Percentiles rank a stretch among this genome's conserved stretches.
These are phyloP conservation scores for Diaporthe helianthi DNA, from an alignment of 2,329 filamentous ascomycete species.

Conservation along the genomic window DNA sequence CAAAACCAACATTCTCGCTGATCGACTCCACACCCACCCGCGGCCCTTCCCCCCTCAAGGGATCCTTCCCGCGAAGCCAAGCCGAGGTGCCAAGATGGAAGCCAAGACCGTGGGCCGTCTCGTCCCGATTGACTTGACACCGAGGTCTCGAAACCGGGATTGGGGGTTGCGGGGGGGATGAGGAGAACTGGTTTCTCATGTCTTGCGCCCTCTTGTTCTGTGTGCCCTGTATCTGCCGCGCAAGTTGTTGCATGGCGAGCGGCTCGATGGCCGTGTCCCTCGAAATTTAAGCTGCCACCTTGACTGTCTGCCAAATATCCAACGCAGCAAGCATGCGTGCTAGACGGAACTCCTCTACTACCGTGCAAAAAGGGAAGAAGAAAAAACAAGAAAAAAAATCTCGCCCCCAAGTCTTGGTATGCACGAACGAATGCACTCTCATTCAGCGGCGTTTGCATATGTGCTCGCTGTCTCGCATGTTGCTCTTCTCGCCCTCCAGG, in stretches of 20 bases:
- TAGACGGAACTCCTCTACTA: slow-evolving; percentile 2
- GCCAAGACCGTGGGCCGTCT: slow-evolving; percentile 19
- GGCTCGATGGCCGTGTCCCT: slow-evolving; percentile 1
- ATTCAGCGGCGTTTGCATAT: not conserved
- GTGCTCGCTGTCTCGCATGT: not conserved
- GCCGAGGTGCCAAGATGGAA: slow-evolving; percentile 18
- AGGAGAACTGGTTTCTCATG: not conserved
- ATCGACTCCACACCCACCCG: not conserved
- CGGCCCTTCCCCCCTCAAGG: too few species aligned
- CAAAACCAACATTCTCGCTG: not conserved
- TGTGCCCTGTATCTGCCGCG: not conserved
- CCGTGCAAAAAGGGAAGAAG: too few species aligned
- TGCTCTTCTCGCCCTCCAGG: not conserved
- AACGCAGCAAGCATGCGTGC: not conserved
- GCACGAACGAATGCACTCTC: not conserved
- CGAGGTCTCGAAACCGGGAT: slow-evolving; percentile 24
- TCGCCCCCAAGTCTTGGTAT: not conserved
- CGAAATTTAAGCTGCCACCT: not conserved
- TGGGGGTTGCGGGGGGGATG: too few species aligned
- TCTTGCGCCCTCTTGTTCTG: not conserved
- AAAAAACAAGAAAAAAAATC: not conserved
- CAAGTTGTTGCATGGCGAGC: not conserved
- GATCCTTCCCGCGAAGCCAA: slow-evolving; percentile 27
- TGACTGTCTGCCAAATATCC: not conserved
- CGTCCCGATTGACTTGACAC: slow-evolving; percentile 14